A percentile compares a stretch with the other conserved stretches of the same genome.
Evolutionary conservation across 2,329 filamentous ascomycete genomes (phyloP).

Genomic region (Calonectria henricotiae): DNA sequence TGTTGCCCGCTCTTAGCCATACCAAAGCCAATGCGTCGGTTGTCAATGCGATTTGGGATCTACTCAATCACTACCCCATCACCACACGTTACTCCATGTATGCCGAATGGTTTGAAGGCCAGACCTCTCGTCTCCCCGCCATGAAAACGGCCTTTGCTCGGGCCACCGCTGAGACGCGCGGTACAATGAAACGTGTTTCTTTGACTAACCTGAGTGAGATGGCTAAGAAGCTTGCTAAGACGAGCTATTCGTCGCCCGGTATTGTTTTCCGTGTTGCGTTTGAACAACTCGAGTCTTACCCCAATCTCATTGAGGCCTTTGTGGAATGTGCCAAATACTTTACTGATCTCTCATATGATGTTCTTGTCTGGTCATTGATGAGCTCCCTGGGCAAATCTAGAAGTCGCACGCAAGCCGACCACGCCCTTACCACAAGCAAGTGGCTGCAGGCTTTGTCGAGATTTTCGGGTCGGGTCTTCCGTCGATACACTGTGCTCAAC

Average conservation of each 20-base stretch:
- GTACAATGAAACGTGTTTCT: constrained; percentile 90
- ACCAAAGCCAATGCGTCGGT: constrained; percentile 87
- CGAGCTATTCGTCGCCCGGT: constrained; percentile 91
- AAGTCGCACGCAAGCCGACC: constrained; percentile 75
- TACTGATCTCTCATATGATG: constrained; percentile 92
- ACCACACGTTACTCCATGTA: constrained; percentile 90
- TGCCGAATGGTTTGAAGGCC: constrained; percentile 90
- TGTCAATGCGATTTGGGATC: constrained; percentile 88
- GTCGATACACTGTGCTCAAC: constrained; percentile 87
- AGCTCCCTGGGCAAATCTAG: constrained; percentile 78
- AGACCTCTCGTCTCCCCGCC: constrained; percentile 82
- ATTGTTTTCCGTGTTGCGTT: constrained; percentile 93
- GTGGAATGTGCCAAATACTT: constrained; percentile 97
- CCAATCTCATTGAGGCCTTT: constrained; percentile 94
- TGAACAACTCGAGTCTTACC: constrained; percentile 92
- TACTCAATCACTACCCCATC: constrained; percentile 85
- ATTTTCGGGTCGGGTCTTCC: constrained; percentile 94
- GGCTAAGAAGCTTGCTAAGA: constrained; percentile 90
- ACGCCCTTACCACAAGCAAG: constrained; percentile 83
- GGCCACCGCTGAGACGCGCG: constrained; percentile 84
- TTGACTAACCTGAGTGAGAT: constrained; percentile 89
- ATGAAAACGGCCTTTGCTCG: constrained; percentile 85
- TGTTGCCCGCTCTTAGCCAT: constrained; percentile 91
- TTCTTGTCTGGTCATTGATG: constrained; percentile 92
- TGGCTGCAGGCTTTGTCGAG: constrained; percentile 92